A percentile compares a stretch with the other conserved stretches of the same genome.
These are phyloP conservation scores for Prunus armeniaca DNA, from an alignment of 306 rosid genomes.

Conservation along the genomic window DNA sequence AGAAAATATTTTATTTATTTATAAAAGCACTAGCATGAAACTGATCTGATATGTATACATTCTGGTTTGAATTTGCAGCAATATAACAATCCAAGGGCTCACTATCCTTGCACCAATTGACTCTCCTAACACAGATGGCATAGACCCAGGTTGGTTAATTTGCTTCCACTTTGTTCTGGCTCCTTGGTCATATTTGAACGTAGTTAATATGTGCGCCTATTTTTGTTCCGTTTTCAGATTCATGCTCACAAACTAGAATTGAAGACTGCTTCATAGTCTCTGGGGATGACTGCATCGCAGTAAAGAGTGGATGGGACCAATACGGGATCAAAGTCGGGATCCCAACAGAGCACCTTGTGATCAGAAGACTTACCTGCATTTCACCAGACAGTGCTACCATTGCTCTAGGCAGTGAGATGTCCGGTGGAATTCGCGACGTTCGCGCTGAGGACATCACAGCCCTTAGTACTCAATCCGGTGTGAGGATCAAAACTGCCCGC, in stretches of 20 bases:
- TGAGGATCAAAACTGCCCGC: slow-evolving; percentile 57
- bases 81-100: slow-evolving; percentile 44
- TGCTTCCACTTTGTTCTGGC: neutral
- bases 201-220: neutral
- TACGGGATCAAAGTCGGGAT: slow-evolving; percentile 61
- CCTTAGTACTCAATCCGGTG: slow-evolving; percentile 50
- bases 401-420: slow-evolving; percentile 91
- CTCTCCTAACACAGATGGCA: slow-evolving; percentile 81
- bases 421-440: slow-evolving; percentile 71
- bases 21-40: too few relatives aligned
- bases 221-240: slow-evolving; percentile 36
- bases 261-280: slow-evolving; percentile 72
- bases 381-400: slow-evolving; percentile 63
- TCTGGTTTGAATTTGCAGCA: slow-evolving; percentile 28
- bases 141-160: slow-evolving; percentile 53
- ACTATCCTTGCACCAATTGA: slow-evolving; percentile 67
- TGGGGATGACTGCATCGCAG: slow-evolving; percentile 66
- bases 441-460: slow-evolving; percentile 57
- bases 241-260: slow-evolving; percentile 43
- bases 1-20: too few relatives aligned
- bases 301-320: slow-evolving; percentile 73
- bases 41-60: too few relatives aligned
- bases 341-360: slow-evolving; percentile 52
- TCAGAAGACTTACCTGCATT: slow-evolving; percentile 52
- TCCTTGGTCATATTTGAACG: neutral